Evolutionary conservation across 2,329 filamentous ascomycete species (phyloP), one percentile per base, ranked within the genome.

Genomic region (Talaromyces islandicus): DNA sequence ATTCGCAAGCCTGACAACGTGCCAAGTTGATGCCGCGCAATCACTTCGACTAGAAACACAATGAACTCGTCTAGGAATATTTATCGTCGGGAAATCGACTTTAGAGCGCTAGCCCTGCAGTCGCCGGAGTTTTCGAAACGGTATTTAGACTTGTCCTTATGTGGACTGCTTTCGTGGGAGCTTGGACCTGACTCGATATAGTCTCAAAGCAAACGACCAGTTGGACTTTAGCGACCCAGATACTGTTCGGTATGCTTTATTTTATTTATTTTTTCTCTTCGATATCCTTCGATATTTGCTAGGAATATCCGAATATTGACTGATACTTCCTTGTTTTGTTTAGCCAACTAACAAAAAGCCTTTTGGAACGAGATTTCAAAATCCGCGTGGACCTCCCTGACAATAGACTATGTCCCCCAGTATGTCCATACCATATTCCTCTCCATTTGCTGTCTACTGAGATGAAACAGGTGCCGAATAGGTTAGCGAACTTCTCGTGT

Each of bases 391-490:
- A 88, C 6, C 79, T 97, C 1, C 92, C 92, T 0, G 76, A 83
- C 27, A 87, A 96, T 72, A 82, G 93, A 24, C 80, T 99, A 0
- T 97, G 93, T 70, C 94, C 93, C 12, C 91, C 92, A 1, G 89
- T 96, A 71, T 67, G 79, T 65, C 56, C 27, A 21, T 27, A 7
- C 25, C 29, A 21, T 3, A 7, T 3, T 11, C 32, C 29, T 5
- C 43, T 57, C 10, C 12, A 7, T 38, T n/a, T 35, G 17, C 29
- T 38, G 11, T 55, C n/a, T 24, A 30, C 30, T 53, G 43, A 54
- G 27, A 24, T 7, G 62, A 25, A 56, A 14, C 57, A 80, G 77
- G 73, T 80, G 5, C 78, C 78, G 4, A 79, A 79, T 61, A 75
- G 78, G 78, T 80, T 66, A 61, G 60, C 17, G 2, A 35, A 48